Evolutionary conservation across 257 asterid genomes (phyloP), one percentile per base, ranked within the genome.

Genomic region (Scutellaria barbata): DNA sequence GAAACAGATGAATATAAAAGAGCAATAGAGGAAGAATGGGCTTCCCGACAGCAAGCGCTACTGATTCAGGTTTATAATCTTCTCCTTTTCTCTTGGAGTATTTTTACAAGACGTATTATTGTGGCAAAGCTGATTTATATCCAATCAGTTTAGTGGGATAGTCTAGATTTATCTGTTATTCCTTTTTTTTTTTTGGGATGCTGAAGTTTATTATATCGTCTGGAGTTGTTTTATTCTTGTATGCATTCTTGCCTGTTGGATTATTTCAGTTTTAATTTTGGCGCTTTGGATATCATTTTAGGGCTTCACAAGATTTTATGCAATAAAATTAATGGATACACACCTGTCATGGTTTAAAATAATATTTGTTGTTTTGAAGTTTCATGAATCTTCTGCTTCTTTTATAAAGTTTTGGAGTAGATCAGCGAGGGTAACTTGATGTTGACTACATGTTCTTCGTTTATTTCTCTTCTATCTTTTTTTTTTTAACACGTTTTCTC

Each of bases 1-100:
- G 97, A 94, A 79, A 94, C 99, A 2, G 95, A 88, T 55, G 97
- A 86, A 73, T 94, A 88, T 77, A 88, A 83, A 80, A 88, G 77
- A 63, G 96, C 95, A 18, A 42, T 78, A 52, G 96, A 87, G 83
- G 93, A 86, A 84, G 99, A 94, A 77, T 76, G 76, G 87, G 96
- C 96, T 46, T 86, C 95, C 13, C 83, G 98, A 64, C 82, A 85
- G 75, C 75, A 76, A 76, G 89, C 81, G 0, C 60, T 94, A 72
- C 85, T 48, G 72, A 74, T 81, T 74, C 99, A 94, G 99, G 99
- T 94, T 71, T 64, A 57, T 50, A 43, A 56, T 67, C 14, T 54
- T 55, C 58, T 9, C 59, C 47, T 62, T 9, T 22, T n/a, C 3
- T 45, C 39, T 56, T 46, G 4, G 50, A 43, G 60, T 54, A 37